Base-by-base conservation (phyloP, 2,329 filamentous ascomycete species). In the Lachnellula subtilissima region DNA sequence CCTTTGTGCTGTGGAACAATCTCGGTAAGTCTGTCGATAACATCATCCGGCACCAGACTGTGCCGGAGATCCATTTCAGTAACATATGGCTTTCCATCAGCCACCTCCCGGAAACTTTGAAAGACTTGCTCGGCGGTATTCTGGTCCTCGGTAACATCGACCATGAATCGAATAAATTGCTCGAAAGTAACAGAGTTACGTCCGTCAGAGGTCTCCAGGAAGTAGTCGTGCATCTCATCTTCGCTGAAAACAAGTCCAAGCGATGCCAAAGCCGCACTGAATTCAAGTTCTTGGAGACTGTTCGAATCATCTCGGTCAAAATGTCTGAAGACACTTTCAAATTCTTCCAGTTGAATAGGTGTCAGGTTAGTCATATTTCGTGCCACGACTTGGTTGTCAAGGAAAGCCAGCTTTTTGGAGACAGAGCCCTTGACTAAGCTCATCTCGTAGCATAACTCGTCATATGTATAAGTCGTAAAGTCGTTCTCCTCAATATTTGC, bases 401-500 rank as follows among this genome's bases (percentile, higher is more conserved):
- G 78, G 76, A 99, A 99, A 45, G 89, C 87, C 54, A 97, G 83
- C 75, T 99, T 99, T 78, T 97, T 99, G 62, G 91, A 88, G 28
- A 97, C 93, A 11, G 89, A 94, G 32, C 89, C 87, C 70, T 91
- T 92, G 55, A 97, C 94, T 32, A 99, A 81, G 15, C 90, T 86
- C 56, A 97, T 81, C 74, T 99, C 94, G 74, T 99, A 99, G 58
- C 86, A 85, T 43, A 99, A 81, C 74, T 99, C 94, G 70, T 99
- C 94, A 71, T 97, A 94, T 9, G 93, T 96, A 74, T 97, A 97
- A 8, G 93, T 97, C n/a, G 94, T 99, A 72, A 94, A 97, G 76
- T 99, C 94, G 73, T 99, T 99, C 69, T 99, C 94, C 73, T 99
- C 94, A 61, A 99, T 97, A 71, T 99, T 97, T 60, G 94, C 94